Evolutionary conservation across 805 yeast species (phyloP).

Genomic region (Pichia ethanolica): DNA sequence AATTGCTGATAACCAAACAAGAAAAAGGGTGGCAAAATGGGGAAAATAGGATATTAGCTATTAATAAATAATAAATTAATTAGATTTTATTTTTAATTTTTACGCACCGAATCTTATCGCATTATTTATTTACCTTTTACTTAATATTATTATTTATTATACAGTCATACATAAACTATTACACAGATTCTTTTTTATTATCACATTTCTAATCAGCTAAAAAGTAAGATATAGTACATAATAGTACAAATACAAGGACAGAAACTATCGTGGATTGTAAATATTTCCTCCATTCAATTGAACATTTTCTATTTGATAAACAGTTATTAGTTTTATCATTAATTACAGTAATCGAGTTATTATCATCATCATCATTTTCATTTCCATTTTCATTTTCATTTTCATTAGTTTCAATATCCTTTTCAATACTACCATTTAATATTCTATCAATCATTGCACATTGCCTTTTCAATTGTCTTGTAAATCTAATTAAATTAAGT

Average conservation of each 20-base stretch:
- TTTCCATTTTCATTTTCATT: not conserved
- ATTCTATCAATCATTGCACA: not conserved
- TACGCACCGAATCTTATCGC: no score
- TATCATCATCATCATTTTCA: no score
- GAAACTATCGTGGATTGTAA: not conserved
- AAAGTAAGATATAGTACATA: constrained; percentile 6
- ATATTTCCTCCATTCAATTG: not conserved
- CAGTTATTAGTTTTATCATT: no score
- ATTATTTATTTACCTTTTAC: no score
- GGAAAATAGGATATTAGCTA: no score
- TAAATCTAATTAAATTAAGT: not conserved
- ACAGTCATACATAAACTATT: no score
- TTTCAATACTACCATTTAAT: not conserved
- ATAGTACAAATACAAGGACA: not conserved
- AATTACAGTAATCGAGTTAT: no score
- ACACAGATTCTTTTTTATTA: not conserved
- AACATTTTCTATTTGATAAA: no score
- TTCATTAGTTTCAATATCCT: not conserved
- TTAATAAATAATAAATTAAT: no score
- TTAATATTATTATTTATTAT: no score
- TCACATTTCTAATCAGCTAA: constrained; percentile 8
- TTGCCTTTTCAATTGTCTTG: not conserved
- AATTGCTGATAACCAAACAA: not conserved
- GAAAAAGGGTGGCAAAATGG: not conserved
- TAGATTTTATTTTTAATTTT: no score